Evolutionary conservation across 805 yeast genomes (phyloP).

Genomic region (Wickerhamiella slavikovae): DNA sequence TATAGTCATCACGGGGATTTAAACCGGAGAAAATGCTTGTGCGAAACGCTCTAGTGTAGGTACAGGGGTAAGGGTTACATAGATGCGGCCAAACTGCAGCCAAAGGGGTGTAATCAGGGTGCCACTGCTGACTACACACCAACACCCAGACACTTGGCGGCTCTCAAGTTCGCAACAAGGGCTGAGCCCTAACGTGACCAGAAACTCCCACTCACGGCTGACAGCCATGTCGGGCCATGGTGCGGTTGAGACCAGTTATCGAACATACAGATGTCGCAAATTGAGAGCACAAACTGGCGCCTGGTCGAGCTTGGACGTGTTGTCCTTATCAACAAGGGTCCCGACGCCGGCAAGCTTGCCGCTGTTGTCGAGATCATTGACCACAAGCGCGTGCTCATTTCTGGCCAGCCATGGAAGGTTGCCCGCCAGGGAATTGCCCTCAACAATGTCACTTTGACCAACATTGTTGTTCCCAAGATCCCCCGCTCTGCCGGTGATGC

Average conservation of each 20-base stretch:
- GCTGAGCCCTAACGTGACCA: conserved; percentile 1
- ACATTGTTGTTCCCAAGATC: conserved; percentile 61
- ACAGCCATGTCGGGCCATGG: not conserved
- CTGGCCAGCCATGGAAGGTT: conserved; percentile 81
- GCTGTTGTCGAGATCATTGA: conserved; percentile 96
- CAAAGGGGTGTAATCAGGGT: no score
- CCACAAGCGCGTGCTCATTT: conserved; percentile 95
- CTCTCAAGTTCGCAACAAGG: not conserved
- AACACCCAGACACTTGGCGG: not conserved
- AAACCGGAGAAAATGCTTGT: conserved; percentile 2
- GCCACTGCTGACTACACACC: no score
- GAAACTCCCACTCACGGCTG: not conserved
- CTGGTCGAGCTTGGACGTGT: conserved; percentile 98
- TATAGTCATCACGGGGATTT: conserved; percentile 12
- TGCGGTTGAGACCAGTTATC: not conserved
- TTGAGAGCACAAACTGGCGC: conserved; percentile 98
- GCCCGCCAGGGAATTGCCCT: conserved; percentile 82
- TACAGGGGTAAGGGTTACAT: not conserved
- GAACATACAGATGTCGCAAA: not conserved
- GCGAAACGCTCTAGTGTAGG: not conserved
- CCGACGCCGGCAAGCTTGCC: conserved; percentile 65
- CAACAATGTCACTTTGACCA: conserved; percentile 81
- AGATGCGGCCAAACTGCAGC: no score
- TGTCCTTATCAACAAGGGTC: conserved; percentile 72
- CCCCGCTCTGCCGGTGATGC: conserved; percentile 91